These are phyloP conservation scores for Penicillium sp. DNA, from an alignment of 2,329 filamentous ascomycete species.

Conservation along the genomic window DNA sequence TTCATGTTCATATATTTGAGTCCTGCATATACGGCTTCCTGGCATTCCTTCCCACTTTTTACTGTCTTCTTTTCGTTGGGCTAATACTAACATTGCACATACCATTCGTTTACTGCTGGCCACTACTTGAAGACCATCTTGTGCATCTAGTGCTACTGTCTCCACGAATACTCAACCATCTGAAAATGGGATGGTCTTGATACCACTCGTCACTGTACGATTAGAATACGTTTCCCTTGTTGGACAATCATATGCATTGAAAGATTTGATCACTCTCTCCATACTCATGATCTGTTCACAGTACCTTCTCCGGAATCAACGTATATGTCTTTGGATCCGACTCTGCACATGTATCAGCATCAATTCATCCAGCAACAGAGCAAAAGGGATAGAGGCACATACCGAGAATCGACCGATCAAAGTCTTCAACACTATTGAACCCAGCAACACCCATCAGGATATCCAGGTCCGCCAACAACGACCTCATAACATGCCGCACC, in stretches of 20 bases:
- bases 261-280: neutral
- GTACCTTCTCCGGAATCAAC: constrained; percentile 36
- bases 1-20: constrained; percentile 8
- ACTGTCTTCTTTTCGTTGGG: constrained; percentile 2
- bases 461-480: too few species aligned
- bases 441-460: too few species aligned
- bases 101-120: constrained; percentile 7
- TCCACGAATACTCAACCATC: constrained; percentile 1
- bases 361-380: neutral
- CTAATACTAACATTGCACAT: constrained; percentile 17
- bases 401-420: neutral
- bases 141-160: constrained; percentile 12
- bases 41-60: neutral
- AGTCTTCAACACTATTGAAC: too few species aligned
- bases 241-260: neutral
- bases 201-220: too few species aligned
- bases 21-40: neutral
- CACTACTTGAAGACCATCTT: constrained; percentile 6
- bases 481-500: too few species aligned
- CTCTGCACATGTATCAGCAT: constrained; percentile 28
- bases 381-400: neutral
- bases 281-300: constrained; percentile 11
- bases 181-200: too few species aligned
- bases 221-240: neutral
- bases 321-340: constrained; percentile 45